Conservation (phyloP, 2,329 filamentous ascomycete species). For the Cladosporium sp. region DNA sequence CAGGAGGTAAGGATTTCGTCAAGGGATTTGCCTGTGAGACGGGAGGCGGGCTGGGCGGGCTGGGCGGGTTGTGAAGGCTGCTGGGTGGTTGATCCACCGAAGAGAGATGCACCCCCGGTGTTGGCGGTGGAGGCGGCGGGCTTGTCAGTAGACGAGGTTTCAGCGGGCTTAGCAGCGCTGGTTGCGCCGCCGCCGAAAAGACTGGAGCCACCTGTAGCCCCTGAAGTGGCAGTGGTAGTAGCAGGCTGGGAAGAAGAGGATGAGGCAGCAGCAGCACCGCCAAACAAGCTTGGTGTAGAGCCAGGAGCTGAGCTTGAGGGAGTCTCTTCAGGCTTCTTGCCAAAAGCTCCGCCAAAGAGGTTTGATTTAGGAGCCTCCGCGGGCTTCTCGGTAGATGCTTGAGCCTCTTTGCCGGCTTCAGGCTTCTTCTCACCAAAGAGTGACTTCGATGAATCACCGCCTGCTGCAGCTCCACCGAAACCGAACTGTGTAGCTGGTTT, state of each 20-base stretch:
- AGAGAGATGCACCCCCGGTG: slow-evolving; percentile 5
- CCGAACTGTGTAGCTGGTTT: slow-evolving; percentile 4
- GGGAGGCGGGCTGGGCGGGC: slow-evolving; percentile 61
- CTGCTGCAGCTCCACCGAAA: not conserved
- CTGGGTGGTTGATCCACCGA: slow-evolving; percentile 10
- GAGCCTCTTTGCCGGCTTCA: not conserved
- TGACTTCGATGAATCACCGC: slow-evolving; percentile 1
- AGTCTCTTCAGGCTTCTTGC: slow-evolving; percentile 16
- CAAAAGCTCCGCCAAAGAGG: slow-evolving; percentile 11
- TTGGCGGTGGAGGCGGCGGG: slow-evolving; percentile 14
- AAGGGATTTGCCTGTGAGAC: slow-evolving; percentile 97
- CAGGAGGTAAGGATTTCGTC: slow-evolving; percentile 97
- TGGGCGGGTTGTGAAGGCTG: slow-evolving; percentile 8
- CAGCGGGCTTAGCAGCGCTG: slow-evolving; percentile 9
- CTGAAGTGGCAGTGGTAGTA: slow-evolving; percentile 14
- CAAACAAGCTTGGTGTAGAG: slow-evolving; percentile 13
- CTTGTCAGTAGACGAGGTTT: slow-evolving; percentile 3
- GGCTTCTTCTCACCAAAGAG: slow-evolving; percentile 11
- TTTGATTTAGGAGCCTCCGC: slow-evolving; percentile 2
- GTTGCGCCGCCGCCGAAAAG: slow-evolving; percentile 14
- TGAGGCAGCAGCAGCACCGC: slow-evolving; percentile 4
- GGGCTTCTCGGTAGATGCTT: slow-evolving; percentile 10
- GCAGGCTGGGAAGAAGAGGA: slow-evolving; percentile 8
- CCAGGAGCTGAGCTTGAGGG: slow-evolving; percentile 24
- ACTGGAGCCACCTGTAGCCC: slow-evolving; percentile 9